Percentiles rank a stretch among this genome's conserved stretches.
Evolutionary conservation across 192 early-diverging fungal genomes (phyloP).

Genomic region (Spinellus fusiger): DNA sequence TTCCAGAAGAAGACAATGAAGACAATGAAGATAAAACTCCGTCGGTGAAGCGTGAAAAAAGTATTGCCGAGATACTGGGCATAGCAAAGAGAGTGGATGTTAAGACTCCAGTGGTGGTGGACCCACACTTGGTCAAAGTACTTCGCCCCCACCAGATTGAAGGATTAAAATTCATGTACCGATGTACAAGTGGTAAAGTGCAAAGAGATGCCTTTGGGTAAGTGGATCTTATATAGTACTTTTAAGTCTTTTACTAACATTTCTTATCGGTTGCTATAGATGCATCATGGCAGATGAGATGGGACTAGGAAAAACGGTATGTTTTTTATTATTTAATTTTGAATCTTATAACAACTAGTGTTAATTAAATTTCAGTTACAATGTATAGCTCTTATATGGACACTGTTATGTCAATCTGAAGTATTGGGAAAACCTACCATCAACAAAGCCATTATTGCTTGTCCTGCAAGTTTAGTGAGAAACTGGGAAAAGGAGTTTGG

Average conservation of each 20-base stretch:
- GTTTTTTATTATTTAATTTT: not conserved
- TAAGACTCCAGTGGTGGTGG: constrained; percentile 73
- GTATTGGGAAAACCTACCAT: constrained; percentile 85
- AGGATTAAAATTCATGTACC: constrained; percentile 92
- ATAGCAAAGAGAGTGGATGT: constrained; percentile 34
- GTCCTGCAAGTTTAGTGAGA: constrained; percentile 89
- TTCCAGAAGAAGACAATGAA: not conserved
- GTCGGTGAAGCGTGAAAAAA: constrained; percentile 38
- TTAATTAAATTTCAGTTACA: constrained; percentile 45
- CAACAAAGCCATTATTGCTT: constrained; percentile 95
- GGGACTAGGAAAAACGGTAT: constrained; percentile 81
- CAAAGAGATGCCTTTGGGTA: constrained; percentile 70
- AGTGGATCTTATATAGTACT: not conserved
- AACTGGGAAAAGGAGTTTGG: constrained; percentile 98
- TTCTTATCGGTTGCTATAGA: no score
- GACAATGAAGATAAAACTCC: not conserved
- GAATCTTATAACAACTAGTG: not conserved
- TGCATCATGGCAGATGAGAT: constrained; percentile 99
- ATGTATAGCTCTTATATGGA: constrained; percentile 97
- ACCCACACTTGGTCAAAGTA: constrained; percentile 78
- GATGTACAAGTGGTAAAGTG: constrained; percentile 83
- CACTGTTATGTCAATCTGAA: constrained; percentile 87
- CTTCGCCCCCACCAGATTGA: constrained; percentile 96
- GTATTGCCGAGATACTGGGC: constrained; percentile 50
- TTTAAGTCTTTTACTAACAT: not conserved